Evolutionary conservation across 2,329 filamentous ascomycete species (phyloP).

Genomic region (Fusarium lateritium): DNA sequence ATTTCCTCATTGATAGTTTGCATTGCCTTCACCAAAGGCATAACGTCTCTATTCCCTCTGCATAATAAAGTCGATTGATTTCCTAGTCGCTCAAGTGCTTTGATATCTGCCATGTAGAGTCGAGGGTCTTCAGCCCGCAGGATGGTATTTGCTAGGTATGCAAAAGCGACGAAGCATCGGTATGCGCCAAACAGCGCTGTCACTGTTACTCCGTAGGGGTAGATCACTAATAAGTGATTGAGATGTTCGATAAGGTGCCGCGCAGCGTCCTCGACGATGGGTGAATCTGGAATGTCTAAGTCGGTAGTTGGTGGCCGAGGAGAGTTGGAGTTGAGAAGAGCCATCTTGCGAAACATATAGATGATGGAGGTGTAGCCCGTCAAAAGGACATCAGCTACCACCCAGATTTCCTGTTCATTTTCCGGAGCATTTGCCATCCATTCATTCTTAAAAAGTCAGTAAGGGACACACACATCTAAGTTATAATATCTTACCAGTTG

Average conservation of each 20-base stretch:
- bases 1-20: conserved; percentile 48
- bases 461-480: too few species aligned
- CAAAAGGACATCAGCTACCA: conserved; percentile 49
- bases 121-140: conserved; percentile 37
- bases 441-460: conserved; percentile 39
- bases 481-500: conserved; percentile 38
- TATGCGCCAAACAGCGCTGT: conserved; percentile 48
- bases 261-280: conserved; percentile 48
- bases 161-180: conserved; percentile 49
- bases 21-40: conserved; percentile 48
- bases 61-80: conserved; percentile 37
- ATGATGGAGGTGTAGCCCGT: conserved; percentile 52
- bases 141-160: conserved; percentile 47
- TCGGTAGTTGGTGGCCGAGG: conserved; percentile 48
- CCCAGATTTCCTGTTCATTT: conserved; percentile 47
- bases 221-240: conserved; percentile 36
- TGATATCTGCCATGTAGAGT: conserved; percentile 38
- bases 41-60: conserved; percentile 46
- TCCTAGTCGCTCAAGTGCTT: conserved; percentile 38
- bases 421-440: conserved; percentile 42
- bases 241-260: conserved; percentile 44
- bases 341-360: conserved; percentile 54
- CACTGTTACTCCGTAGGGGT: conserved; percentile 46
- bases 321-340: conserved; percentile 47
- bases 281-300: conserved; percentile 50